phyloP scores from a whole-genome alignment of 176 grass and related monocot genomes.

The Oryza coarctata region DNA sequence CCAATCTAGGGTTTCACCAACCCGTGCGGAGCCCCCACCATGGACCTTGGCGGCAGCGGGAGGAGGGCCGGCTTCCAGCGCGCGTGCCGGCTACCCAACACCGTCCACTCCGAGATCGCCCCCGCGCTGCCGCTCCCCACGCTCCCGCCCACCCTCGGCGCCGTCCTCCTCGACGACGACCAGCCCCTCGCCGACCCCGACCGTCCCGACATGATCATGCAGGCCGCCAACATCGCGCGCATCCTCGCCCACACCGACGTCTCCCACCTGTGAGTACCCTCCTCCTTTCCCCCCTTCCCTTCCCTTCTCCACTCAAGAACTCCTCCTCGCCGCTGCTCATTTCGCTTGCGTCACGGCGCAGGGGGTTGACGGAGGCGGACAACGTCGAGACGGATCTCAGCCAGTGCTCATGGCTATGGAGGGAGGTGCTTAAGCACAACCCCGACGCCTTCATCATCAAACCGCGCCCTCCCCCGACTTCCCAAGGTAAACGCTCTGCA shows the following conservation, averaged over 20 bases:
- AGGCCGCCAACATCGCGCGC: conserved; percentile 74
- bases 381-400: conserved; percentile 43
- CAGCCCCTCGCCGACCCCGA: conserved; percentile 44
- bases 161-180: conserved; percentile 53
- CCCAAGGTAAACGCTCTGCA: conserved; percentile 95
- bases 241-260: conserved; percentile 76
- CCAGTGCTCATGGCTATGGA: conserved; percentile 77
- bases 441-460: conserved; percentile 64
- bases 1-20: conserved; percentile 58
- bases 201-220: conserved; percentile 79
- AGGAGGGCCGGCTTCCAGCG: conserved; percentile 50
- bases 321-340: neutral
- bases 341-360: neutral
- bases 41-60: conserved; percentile 25
- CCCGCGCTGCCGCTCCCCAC: conserved; percentile 66
- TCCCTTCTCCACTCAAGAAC: neutral
- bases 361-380: conserved; percentile 68
- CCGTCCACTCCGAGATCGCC: conserved; percentile 76
- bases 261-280: conserved; percentile 67
- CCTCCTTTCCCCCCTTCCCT: too few species aligned
- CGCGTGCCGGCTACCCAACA: conserved; percentile 85
- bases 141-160: conserved; percentile 68
- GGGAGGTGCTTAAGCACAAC: conserved; percentile 83
- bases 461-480: too few species aligned
- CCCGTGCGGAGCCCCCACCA: too few species aligned